Evolutionary conservation across 768 basidiomycete genomes (phyloP).

Genomic region (Pulveroboletus sp.): DNA sequence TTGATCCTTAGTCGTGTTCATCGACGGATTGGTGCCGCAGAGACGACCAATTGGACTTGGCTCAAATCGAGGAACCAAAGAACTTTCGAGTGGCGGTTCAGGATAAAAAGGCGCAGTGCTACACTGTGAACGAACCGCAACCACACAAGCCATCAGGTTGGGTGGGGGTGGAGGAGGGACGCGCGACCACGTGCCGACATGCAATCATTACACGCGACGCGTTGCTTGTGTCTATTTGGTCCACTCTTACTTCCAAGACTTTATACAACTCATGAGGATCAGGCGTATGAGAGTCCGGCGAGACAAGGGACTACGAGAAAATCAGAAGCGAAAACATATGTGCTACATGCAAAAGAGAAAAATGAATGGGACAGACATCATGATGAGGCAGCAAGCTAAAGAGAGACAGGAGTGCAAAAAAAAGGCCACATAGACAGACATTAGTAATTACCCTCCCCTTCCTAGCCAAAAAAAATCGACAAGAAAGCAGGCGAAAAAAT

Average conservation of each 20-base stretch:
- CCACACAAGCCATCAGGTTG: background rate
- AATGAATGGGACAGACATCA: background rate
- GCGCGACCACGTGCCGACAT: constrained; percentile 7
- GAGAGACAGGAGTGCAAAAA: background rate
- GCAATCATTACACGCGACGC: constrained; percentile 1
- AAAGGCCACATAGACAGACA: constrained; percentile 4
- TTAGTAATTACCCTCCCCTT: constrained; percentile 17
- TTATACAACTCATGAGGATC: background rate
- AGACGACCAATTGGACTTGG: background rate
- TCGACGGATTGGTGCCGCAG: background rate
- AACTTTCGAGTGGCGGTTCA: background rate
- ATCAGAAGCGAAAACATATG: background rate
- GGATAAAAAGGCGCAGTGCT: background rate
- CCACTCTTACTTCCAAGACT: background rate
- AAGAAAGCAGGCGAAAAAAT: constrained; percentile 9
- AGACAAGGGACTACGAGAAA: background rate
- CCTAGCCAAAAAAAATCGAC: constrained; percentile 13
- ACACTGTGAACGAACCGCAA: background rate
- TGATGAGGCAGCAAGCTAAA: background rate
- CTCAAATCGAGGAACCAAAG: background rate
- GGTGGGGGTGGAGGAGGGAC: background rate
- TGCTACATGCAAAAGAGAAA: background rate
- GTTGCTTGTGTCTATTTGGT: constrained; percentile 14
- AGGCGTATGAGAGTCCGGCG: background rate
- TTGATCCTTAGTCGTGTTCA: background rate